A percentile compares a stretch with the other conserved stretches of the same genome.
Evolutionary conservation across 768 basidiomycete species (phyloP).

Genomic region (Pleurotus platypus): DNA sequence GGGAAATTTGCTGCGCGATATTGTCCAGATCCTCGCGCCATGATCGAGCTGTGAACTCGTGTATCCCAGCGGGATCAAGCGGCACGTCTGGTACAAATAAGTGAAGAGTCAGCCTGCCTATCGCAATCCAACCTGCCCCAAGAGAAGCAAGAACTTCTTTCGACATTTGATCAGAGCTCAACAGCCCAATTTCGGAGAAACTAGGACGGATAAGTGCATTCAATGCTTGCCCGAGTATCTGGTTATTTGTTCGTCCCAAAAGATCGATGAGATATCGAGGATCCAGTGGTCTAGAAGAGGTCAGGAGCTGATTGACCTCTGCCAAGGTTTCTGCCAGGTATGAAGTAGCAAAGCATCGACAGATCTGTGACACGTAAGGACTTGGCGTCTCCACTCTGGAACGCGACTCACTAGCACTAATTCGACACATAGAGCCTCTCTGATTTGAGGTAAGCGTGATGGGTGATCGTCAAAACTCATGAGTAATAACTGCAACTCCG

Average conservation of each 20-base stretch:
- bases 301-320: slow-evolving; percentile 12
- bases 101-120: slow-evolving; percentile 57
- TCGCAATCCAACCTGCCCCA: slow-evolving; percentile 52
- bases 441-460: slow-evolving; percentile 40
- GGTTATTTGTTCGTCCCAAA: slow-evolving; percentile 28
- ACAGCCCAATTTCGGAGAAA: slow-evolving; percentile 12
- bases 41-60: slow-evolving; percentile 42
- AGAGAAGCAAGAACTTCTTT: slow-evolving; percentile 15
- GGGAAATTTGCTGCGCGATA: slow-evolving; percentile 43
- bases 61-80: slow-evolving; percentile 78
- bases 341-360: slow-evolving; percentile 39
- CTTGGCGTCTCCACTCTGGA: no score
- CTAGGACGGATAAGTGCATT: slow-evolving; percentile 22
- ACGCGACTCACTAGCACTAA: slow-evolving; percentile 34
- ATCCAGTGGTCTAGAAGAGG: slow-evolving; percentile 12
- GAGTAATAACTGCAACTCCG: slow-evolving; percentile 29
- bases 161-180: slow-evolving; percentile 3
- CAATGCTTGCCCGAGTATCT: slow-evolving; percentile 28
- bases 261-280: slow-evolving; percentile 21
- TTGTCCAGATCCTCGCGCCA: slow-evolving; percentile 35
- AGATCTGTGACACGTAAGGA: slow-evolving; percentile 27
- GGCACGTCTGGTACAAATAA: slow-evolving; percentile 82
- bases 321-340: slow-evolving; percentile 25
- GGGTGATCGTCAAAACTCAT: slow-evolving; percentile 34
- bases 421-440: slow-evolving; percentile 32